A percentile compares a stretch with the other conserved stretches of the same genome.
phyloP scores from a whole-genome alignment of 192 early-diverging fungal species.

The Rhizophagus sp. region DNA sequence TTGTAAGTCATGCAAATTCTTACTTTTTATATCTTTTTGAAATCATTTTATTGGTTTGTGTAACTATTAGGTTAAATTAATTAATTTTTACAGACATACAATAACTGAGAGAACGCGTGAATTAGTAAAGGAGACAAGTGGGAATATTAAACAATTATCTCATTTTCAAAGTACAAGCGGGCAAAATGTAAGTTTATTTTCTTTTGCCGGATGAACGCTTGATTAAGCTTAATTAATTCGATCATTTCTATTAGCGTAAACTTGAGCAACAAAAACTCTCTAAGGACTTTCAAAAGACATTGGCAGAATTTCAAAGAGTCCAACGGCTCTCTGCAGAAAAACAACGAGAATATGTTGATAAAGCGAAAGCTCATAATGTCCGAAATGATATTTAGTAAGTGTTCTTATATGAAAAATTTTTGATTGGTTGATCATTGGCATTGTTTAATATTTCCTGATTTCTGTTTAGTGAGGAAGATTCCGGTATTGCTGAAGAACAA shows the following conservation, averaged over 20 bases:
- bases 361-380: slow-evolving; percentile 57
- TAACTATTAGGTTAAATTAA: background rate
- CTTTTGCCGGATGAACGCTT: background rate
- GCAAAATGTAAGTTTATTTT: slow-evolving; percentile 36
- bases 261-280: slow-evolving; percentile 91
- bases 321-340: slow-evolving; percentile 83
- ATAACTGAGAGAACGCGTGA: slow-evolving; percentile 82
- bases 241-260: slow-evolving; percentile 53
- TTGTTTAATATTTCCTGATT: background rate
- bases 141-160: slow-evolving; percentile 75
- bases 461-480: slow-evolving; percentile 47
- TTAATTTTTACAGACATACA: slow-evolving; percentile 55
- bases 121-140: slow-evolving; percentile 75
- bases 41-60: background rate
- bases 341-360: slow-evolving; percentile 81
- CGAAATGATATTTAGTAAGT: slow-evolving; percentile 47
- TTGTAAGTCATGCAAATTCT: slow-evolving; percentile 52
- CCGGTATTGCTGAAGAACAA: slow-evolving; percentile 47
- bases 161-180: slow-evolving; percentile 49
- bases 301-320: slow-evolving; percentile 86
- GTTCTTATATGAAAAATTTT: no score
- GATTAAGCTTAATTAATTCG: slow-evolving; percentile 1
- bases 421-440: background rate
- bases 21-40: background rate
- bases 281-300: slow-evolving; percentile 91